Evolutionary conservation across 2,329 filamentous ascomycete species (phyloP), one percentile per base, ranked within the genome.

Genomic region (Tothia fuscella): DNA sequence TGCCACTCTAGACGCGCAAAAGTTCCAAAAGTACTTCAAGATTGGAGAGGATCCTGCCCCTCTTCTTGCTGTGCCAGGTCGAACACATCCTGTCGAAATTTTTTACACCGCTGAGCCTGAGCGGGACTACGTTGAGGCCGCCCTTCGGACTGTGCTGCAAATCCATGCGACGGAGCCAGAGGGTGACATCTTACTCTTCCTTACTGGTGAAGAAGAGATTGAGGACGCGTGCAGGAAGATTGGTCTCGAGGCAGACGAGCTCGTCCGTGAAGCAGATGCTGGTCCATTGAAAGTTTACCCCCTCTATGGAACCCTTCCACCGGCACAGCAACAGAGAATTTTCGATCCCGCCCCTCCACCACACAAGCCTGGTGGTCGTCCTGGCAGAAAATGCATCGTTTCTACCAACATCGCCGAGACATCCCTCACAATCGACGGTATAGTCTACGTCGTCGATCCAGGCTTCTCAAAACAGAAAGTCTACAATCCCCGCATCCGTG

Each of bases 391-490:
- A 63, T 80, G 80, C 57, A 93, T 98, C 52, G 74, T 98, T 22
- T 85, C 88, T 7, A 98, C 91, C 50, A 98, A 98, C 62, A 98
- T 98, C 61, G 91, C 91, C 33, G 91, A 98, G 67, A 98, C 91
- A 0, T 89, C 82, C 55, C 76, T 98, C 63, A 98, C 91, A 35
- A 98, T 98, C 47, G 91, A 98, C 57, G 91, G 91, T 58, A 98
- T 98, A 49, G 91, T 98, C 26, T 98, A 95, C 56, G 91, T 98
- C 25, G 89, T 98, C n/a, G 91, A 98, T 56, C 89, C 91, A 2
- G 91, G 91, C 26, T 98, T 98, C 68, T 94, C 87, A 67, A 98
- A 98, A 68, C 91, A 98, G 57, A 98, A 96, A 65, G 91, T 96
- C 48, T 98, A 96, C 70, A 96, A 98, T 62, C 89, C 91, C 17